These are phyloP conservation scores for Stromatinia cepivora DNA, from an alignment of 2,329 filamentous ascomycete genomes.

Conservation along the genomic window DNA sequence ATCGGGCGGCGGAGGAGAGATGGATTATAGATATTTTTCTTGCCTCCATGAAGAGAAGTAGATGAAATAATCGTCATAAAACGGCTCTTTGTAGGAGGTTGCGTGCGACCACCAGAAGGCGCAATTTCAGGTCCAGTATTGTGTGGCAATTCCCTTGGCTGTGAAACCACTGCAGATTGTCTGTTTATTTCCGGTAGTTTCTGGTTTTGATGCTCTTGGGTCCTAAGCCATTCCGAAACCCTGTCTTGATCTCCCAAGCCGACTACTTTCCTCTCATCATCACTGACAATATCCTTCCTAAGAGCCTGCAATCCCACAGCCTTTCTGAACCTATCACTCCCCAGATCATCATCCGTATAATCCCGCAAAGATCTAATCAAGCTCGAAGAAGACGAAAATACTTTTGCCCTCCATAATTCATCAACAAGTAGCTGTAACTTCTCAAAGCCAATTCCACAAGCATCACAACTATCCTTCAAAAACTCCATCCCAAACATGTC, in stretches of 20 bases:
- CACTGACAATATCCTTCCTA: background rate
- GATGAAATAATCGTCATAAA: background rate
- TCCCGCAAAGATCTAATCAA: background rate
- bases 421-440: background rate
- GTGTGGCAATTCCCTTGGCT: background rate
- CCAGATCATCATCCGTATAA: background rate
- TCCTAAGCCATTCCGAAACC: background rate
- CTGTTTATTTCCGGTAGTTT: accelerated
- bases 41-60: background rate
- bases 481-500: background rate
- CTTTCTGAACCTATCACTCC: background rate
- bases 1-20: background rate
- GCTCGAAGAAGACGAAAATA: background rate
- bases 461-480: background rate
- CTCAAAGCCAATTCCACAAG: background rate
- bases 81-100: background rate
- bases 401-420: background rate
- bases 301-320: background rate
- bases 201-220: background rate
- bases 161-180: no score
- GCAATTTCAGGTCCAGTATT: background rate
- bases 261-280: background rate
- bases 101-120: background rate
- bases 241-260: no score
- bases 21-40: background rate